Conservation (phyloP, 2,329 filamentous ascomycete species). For the Cladophialophora bantiana region DNA sequence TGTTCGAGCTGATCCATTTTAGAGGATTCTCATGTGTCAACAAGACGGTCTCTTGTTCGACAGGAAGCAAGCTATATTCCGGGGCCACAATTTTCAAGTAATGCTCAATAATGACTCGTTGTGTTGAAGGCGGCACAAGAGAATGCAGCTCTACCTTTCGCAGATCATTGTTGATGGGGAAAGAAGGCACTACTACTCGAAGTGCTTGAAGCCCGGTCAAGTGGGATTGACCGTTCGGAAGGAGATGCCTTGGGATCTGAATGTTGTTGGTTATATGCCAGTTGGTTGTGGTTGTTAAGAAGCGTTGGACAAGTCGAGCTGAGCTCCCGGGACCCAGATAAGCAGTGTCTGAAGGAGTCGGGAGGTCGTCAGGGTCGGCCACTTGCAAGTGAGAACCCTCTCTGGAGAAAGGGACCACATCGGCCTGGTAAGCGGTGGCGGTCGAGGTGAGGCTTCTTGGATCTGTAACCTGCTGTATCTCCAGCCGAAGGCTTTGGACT, state of each 20-base stretch:
- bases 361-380: constrained; percentile 4
- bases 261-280: constrained; percentile 12
- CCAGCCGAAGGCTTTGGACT: constrained; percentile 12
- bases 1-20: constrained; percentile 23
- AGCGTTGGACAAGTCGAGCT: constrained; percentile 13
- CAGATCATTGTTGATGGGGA: constrained; percentile 10
- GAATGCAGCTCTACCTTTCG: constrained; percentile 26
- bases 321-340: constrained; percentile 26
- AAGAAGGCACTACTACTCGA: neutral
- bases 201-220: neutral
- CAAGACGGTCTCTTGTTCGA: constrained; percentile 2
- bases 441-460: neutral
- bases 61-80: constrained; percentile 20
- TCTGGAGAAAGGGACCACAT: neutral
- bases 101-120: constrained; percentile 26
- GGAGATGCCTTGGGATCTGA: constrained; percentile 10
- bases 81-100: constrained; percentile 20
- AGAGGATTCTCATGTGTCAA: constrained; percentile 26
- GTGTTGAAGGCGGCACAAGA: constrained; percentile 26
- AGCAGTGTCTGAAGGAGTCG: constrained; percentile 4
- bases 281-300: constrained; percentile 12
- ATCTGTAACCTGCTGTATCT: constrained; percentile 13
- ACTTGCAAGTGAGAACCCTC: constrained; percentile 22
- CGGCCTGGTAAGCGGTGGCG: neutral
- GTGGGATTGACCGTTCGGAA: constrained; percentile 4